These are phyloP conservation scores for Trichoderma arundinaceum DNA, from an alignment of 2,329 filamentous ascomycete species.

Conservation along the genomic window DNA sequence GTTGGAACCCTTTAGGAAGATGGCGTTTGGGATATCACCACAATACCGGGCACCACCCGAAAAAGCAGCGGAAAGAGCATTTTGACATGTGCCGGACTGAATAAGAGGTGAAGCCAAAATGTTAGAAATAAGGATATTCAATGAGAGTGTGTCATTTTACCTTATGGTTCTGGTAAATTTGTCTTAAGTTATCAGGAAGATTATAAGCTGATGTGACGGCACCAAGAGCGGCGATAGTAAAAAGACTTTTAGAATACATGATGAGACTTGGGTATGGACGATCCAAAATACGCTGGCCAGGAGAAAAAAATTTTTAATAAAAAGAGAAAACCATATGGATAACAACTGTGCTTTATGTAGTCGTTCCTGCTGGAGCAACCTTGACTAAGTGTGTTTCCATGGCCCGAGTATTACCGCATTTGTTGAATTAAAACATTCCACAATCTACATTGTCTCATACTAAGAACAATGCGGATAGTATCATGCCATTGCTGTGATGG, in stretches of 20 bases:
- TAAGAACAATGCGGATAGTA: not conserved
- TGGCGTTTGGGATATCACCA: constrained; percentile 47
- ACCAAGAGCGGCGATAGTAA: constrained; percentile 30
- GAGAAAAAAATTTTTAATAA: no score
- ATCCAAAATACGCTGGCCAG: not conserved
- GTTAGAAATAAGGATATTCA: not conserved
- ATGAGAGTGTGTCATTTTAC: not conserved
- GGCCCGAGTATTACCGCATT: not conserved
- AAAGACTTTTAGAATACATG: constrained; percentile 23
- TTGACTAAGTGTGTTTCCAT: not conserved
- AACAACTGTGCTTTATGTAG: not conserved
- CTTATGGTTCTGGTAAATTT: constrained; percentile 31
- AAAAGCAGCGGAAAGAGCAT: constrained; percentile 33
- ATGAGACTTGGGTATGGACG: not conserved
- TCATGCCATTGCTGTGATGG: not conserved
- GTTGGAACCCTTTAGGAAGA: constrained; percentile 38
- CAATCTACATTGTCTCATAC: not conserved
- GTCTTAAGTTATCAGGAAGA: constrained; percentile 31
- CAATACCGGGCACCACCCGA: constrained; percentile 33
- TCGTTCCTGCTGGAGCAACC: not conserved
- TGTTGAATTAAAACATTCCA: not conserved
- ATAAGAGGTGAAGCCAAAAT: not conserved
- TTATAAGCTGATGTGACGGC: constrained; percentile 31
- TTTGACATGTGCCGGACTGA: constrained; percentile 42
- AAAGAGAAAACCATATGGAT: not conserved